phyloP scores from a whole-genome alignment of 345 rosid species.

The Eucalyptus guilfoylei region DNA sequence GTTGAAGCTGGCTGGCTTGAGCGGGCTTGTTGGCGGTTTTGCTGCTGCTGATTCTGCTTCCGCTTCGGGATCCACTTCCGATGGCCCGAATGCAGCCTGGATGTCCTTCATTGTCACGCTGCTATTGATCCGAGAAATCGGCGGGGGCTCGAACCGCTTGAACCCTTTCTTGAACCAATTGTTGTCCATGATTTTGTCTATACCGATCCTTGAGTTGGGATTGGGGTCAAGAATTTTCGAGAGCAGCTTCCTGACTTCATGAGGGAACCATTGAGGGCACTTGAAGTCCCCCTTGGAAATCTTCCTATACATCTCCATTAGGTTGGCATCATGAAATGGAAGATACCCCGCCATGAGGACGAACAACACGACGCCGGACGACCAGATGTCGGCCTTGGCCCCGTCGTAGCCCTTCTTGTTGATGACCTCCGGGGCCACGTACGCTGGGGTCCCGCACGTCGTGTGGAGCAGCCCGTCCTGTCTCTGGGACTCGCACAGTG shows the following conservation, averaged over 20 bases:
- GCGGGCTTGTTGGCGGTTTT: background rate
- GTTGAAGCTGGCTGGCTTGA: conserved; percentile 38
- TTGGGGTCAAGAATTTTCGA: conserved; percentile 61
- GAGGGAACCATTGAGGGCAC: conserved; percentile 67
- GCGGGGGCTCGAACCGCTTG: conserved; percentile 30
- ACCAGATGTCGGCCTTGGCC: conserved; percentile 80
- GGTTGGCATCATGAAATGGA: conserved; percentile 58
- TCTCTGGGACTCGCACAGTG: conserved; percentile 36
- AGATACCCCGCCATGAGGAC: conserved; percentile 74
- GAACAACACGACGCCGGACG: conserved; percentile 65
- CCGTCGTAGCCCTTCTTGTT: conserved; percentile 76
- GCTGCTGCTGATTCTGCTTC: background rate
- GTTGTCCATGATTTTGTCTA: conserved; percentile 45
- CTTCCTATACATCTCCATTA: conserved; percentile 60
- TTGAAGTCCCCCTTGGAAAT: conserved; percentile 57
- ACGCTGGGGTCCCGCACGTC: conserved; percentile 89
- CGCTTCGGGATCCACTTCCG: background rate
- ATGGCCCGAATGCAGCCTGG: conserved; percentile 22
- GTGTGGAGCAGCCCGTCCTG: conserved; percentile 82
- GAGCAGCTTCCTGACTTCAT: conserved; percentile 57
- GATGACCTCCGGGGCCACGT: conserved; percentile 80
- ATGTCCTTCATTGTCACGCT: conserved; percentile 23
- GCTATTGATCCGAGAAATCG: conserved; percentile 8
- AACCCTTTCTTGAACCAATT: conserved; percentile 64
- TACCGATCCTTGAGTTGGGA: conserved; percentile 46